Evolutionary conservation across 228 moss, liverwort and hornwort genomes (phyloP), one percentile per base, ranked within the genome.

Genomic region (Sphagnum fallax): DNA sequence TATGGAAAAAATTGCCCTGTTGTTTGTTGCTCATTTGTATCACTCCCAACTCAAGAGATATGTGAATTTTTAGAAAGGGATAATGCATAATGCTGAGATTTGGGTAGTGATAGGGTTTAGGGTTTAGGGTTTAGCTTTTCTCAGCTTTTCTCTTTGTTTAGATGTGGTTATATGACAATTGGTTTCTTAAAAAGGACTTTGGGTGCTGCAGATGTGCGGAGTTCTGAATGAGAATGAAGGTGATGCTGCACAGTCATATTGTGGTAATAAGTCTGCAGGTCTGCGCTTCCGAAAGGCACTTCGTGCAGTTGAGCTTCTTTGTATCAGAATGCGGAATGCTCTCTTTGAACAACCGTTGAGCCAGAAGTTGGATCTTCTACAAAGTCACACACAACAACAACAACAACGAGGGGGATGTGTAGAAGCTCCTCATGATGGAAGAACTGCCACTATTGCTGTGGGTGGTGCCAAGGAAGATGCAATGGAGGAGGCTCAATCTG

Each of bases 191-290:
- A 32, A 32, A 32, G 32, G 32, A 32, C 32, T 32, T 32, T 32
- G 32, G 32, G 32, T 32, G 32, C 32, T 32, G 60, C 81, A 93
- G 97, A 98, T 98, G 81, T 98, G 97, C 67, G 97, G 87, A 64
- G 85, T 91, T 52, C 85, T 98, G 68, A 90, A 90, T 50, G 97
- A 98, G 79, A 98, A 98, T 60, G 91, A 98, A 80, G 93, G 93
- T 49, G 97, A 98, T 51, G 93, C 93, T 53, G 93, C 91, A 70
- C 97, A 98, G 78, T 91, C 97, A 0, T 98, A 98, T 6, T 90
- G 89, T 6, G 97, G 97, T 48, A 98, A 98, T 71, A 98, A 98
- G 74, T 98, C 97, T 49, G 97, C 97, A 0, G 97, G 97, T 65
- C 92, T 98, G 5, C 90, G 97, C 66, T 77, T 98, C 52, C 88